Base-by-base conservation (phyloP, 345 rosid genomes). In the Salix viminalis region DNA sequence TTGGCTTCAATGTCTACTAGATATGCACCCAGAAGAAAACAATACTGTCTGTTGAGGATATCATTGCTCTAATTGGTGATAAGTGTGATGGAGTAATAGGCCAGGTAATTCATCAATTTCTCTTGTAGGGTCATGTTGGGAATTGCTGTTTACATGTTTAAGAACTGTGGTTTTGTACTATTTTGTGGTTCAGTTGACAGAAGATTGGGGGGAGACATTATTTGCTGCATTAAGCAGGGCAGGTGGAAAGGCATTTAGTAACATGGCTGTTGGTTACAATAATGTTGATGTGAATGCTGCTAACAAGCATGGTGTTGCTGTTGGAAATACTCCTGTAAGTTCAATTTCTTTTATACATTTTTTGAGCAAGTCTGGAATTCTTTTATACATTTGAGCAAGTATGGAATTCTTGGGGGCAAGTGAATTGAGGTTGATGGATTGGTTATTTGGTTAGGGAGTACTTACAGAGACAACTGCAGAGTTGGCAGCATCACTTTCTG, bases 181-280 rank as follows among this genome's bases (percentile, higher is more conserved):
- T 69, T 64, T 76, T 83, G 75, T 67, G 69, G 69, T 77, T 68
- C 81, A 96, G 97, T 84, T 96, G 86, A 93, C 98, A 5, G 97
- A 93, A 82, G 98, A 93, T 61, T 91, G 99, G 97, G 99, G 98
- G 80, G 98, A 92, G 84, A 86, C 96, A 50, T 83, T 93, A 81
- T 96, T 96, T 82, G 82, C 94, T 52, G 99, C 95, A 36, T 80
- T 93, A 75, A 89, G 96, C 86, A 87, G 82, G 84, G 99, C 99
- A 0, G 98, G 98, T 66, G 99, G 99, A 48, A 96, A 84, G 75
- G 98, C 92, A 37, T 96, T 93, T 67, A 92, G 98, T 68, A 96
- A 96, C 91, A 96, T 96, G 99, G 98, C 99, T 72, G 98, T 96
- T 61, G 99, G 99, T 26, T 96, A 93, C 78, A 91, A 96, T 89